Percentiles rank a stretch among this genome's conserved stretches.
phyloP scores from a whole-genome alignment of 129 eudicot species.

The Daucus carota region DH1_v3.0 NC_030382.2:53796001-53796500 shows the following conservation, averaged over 20 bases:
- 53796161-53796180: constrained; percentile 8
- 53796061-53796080: no score
- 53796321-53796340: constrained; percentile 7
- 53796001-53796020: no score
- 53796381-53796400: neutral
- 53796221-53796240: constrained; percentile 13
- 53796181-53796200: constrained; percentile 12
- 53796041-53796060: no score
- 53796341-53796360: constrained; percentile 14
- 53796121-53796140: neutral
- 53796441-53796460: constrained; percentile 29
- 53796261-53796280: constrained; percentile 13
- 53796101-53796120: neutral
- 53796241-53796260: constrained; percentile 16
- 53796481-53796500: constrained; percentile 77
- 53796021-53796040: no score
- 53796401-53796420: neutral
- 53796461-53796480: constrained; percentile 42
- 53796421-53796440: neutral
- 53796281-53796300: constrained; percentile 11
- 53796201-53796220: constrained; percentile 12
- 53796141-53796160: constrained; percentile 1
- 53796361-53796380: constrained; percentile 7
- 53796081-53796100: neutral
- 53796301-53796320: constrained; percentile 12